Percentiles rank a stretch among this genome's conserved stretches.
These are phyloP conservation scores for Fraxinus sp. DNA, from an alignment of 305 asterid species.

Conservation along the genomic window DNA sequence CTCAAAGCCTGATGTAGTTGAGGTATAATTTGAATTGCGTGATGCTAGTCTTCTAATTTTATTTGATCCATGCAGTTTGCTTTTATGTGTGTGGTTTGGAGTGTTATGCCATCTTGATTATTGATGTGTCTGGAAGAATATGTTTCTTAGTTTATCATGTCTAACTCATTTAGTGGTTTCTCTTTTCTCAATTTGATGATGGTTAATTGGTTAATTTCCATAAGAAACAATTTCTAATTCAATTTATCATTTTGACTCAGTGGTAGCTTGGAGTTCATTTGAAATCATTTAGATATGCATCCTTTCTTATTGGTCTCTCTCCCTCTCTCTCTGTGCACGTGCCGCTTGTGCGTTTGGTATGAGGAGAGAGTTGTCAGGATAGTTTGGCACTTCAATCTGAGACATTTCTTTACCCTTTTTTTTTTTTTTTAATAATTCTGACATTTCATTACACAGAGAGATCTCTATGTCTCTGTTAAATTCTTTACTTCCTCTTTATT, in stretches of 20 bases:
- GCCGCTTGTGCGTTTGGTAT: not conserved
- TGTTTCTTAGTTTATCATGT: not conserved
- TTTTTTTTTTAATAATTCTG: not conserved
- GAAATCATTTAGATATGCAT: not conserved
- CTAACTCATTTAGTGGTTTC: not conserved
- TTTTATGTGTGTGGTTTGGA: not conserved
- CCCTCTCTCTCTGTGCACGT: not conserved
- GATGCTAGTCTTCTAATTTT: not conserved
- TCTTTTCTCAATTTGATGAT: not conserved
- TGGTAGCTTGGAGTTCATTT: not conserved
- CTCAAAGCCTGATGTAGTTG: conserved; percentile 88
- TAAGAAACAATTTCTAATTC: not conserved
- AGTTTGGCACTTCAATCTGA: not conserved
- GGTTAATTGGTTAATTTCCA: not conserved
- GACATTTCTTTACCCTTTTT: not conserved
- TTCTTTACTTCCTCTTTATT: not conserved
- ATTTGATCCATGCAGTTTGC: not conserved
- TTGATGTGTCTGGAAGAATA: not conserved
- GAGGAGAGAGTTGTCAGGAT: not conserved
- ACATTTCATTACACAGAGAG: not conserved
- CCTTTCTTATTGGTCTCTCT: not conserved
- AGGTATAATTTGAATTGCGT: conserved; percentile 46
- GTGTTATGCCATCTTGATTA: not conserved
- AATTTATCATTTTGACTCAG: not conserved
- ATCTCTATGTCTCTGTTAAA: not conserved